A percentile compares a stretch with the other conserved stretches of the same genome.
Conservation (phyloP, 2,329 filamentous ascomycete genomes). For the Bipolaris zeicola region DNA sequence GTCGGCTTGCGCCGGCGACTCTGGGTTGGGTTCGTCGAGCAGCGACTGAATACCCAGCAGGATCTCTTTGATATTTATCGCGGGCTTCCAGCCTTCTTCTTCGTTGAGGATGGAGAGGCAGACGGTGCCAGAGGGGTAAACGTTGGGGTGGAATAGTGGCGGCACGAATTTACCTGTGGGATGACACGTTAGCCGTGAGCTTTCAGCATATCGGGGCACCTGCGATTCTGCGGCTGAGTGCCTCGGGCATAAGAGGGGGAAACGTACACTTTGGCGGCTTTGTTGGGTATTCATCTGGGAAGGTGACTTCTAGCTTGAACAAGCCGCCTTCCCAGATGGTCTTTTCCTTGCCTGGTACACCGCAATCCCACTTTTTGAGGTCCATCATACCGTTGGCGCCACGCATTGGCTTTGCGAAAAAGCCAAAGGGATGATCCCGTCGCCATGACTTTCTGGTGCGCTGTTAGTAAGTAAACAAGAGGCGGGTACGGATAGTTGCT, state of each 20-base stretch:
- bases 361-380: constrained; percentile 95
- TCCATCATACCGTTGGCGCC: constrained; percentile 82
- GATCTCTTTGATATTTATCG: constrained; percentile 98
- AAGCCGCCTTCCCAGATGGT: constrained; percentile 98
- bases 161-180: constrained; percentile 88
- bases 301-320: constrained; percentile 91
- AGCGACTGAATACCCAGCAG: constrained; percentile 94
- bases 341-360: constrained; percentile 93
- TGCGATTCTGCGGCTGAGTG: neutral
- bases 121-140: constrained; percentile 97
- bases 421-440: constrained; percentile 95
- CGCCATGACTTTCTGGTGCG: constrained; percentile 87
- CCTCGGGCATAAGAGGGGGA: neutral
- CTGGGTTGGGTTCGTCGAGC: constrained; percentile 94
- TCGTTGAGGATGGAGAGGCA: constrained; percentile 97
- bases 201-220: neutral
- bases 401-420: constrained; percentile 87
- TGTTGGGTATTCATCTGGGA: constrained; percentile 97
- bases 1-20: constrained; percentile 94
- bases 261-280: constrained; percentile 96
- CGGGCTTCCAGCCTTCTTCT: constrained; percentile 97
- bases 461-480: neutral
- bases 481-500: neutral
- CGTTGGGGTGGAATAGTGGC: constrained; percentile 96
- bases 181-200: neutral